Conservation (phyloP, 163 green algal species). For the Scenedesmus sp. region DNA sequence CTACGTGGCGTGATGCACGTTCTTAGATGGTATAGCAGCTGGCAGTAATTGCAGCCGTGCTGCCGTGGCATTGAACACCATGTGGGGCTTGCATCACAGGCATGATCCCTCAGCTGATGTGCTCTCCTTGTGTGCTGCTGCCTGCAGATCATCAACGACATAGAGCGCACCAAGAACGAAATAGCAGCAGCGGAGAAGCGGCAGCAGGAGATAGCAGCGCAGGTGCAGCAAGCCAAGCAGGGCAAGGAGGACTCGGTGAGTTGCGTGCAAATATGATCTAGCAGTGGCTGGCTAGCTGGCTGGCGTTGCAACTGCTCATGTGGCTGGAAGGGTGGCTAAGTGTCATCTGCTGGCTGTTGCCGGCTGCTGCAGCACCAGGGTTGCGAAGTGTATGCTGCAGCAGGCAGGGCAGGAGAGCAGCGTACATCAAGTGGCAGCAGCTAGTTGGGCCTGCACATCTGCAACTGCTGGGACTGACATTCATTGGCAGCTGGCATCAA, state of each 20-base stretch:
- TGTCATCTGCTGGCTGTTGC: neutral
- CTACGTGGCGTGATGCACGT: no score
- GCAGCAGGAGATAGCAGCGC: constrained; percentile 51
- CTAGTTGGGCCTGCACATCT: neutral
- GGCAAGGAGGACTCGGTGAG: constrained; percentile 75
- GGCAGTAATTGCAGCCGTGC: no score
- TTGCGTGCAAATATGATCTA: neutral
- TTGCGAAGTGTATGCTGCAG: neutral
- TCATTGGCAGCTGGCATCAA: neutral
- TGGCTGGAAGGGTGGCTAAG: no score
- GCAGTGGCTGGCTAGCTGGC: neutral
- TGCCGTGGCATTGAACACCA: no score
- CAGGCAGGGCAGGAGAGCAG: neutral
- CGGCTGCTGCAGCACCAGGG: no score
- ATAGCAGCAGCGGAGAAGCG: constrained; percentile 43
- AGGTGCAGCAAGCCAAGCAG: constrained; percentile 58
- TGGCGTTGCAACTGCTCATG: no score
- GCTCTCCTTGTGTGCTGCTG: neutral
- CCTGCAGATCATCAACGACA: constrained; percentile 65
- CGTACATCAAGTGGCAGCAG: neutral
- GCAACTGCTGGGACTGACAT: neutral
- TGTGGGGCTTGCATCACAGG: no score
- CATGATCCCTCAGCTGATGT: no score
- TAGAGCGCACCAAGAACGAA: constrained; percentile 44
- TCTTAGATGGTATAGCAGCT: no score